Evolutionary conservation across 192 early-diverging fungal species (phyloP), one percentile per base, ranked within the genome.

Genomic region (Chytriomyces hyalinus): DNA sequence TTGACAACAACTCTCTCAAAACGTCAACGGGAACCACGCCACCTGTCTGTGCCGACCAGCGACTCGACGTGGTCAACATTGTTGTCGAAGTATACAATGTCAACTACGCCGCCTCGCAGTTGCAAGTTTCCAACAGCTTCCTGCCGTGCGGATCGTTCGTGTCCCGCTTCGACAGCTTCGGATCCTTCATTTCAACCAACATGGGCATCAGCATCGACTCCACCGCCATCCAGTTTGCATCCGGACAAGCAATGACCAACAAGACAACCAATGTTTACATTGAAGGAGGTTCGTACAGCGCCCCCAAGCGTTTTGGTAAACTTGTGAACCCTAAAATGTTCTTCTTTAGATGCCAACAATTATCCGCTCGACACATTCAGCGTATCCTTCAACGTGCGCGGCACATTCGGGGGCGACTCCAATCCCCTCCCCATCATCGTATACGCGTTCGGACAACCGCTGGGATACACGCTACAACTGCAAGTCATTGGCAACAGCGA

Each of bases 331-430:
- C 2, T 36, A 36, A 36, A 36, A 36, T 3, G 1, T 36, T 36
- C 36, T 36, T 68, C 49, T 3, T 4, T 7, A 45, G 67, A 68
- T 48, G 67, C 47, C n/a, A 68, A 68, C 26, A 50, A 48, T 26
- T 68, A 68, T 13, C 67, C 67, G 10, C 26, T 68, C 10, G 67
- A 68, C 26, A 28, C 17, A 28, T 68, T 68, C 26, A 48, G 15
- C 10, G 26, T 68, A 2, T 48, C 67, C 10, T 68, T 68, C 67
- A 48, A 48, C 47, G 47, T 68, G 6, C 67, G 67, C 10, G 67
- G 67, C 9, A 49, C 49, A 20, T 68, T 24, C 26, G 67, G 67
- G 13, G 36, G 4, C 36, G 17, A 11, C 17, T 13, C 15, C 43
- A 43, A n/a, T 5, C 10, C 26, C 2, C 43, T 68, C 17, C 67